Base-by-base conservation (phyloP, 768 basidiomycete genomes). In the Hemileccinum impolitum region DNA sequence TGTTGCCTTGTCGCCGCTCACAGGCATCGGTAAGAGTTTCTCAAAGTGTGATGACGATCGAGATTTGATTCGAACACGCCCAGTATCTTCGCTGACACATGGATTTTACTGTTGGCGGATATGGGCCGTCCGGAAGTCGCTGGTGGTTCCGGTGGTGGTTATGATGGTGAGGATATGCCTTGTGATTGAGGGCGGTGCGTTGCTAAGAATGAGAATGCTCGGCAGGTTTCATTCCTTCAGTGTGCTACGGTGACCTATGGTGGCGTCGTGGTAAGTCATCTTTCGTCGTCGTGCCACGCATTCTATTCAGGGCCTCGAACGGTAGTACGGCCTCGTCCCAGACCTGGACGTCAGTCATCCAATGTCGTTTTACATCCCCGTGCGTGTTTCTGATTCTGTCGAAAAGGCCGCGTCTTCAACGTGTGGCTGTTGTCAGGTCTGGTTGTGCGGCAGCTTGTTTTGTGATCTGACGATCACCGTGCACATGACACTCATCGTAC, bases 31-130 rank as follows among this genome's bases (percentile, higher is more conserved):
- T 51, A 28, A 56, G 14, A 5, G 5, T 42, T 6, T 30, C 2
- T 19, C 36, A 17, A 19, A 19, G 3, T 4, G 2, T 21, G 37
- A 10, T 38, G 3, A 10, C 39, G 12, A 25, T 31, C 32, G 34
- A 4, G 32, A 2, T 17, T 35, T 43, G 32, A 2, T 17, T 35
- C 39, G 26, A 48, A 15, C 15, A 14, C 6, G 5, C 2, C n/a
- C 39, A 55, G 55, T 56, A 15, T 47, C 50, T 18, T 31, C 25
- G 6, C 11, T 30, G 28, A 30, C 44, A 6, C 48, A 56, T 9
- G 42, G 40, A 11, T 56, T 52, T 35, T 52, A 47, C 38, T 56
- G 41, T 41, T 52, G 44, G 45, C 32, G 32, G 42, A 56, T 52
- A 32, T 52, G 45, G 28, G 41, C 35, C 28, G 35, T 48, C 12